phyloP scores from a whole-genome alignment of 2,329 filamentous ascomycete genomes.

The Pseudogymnoascus sp. region DNA sequence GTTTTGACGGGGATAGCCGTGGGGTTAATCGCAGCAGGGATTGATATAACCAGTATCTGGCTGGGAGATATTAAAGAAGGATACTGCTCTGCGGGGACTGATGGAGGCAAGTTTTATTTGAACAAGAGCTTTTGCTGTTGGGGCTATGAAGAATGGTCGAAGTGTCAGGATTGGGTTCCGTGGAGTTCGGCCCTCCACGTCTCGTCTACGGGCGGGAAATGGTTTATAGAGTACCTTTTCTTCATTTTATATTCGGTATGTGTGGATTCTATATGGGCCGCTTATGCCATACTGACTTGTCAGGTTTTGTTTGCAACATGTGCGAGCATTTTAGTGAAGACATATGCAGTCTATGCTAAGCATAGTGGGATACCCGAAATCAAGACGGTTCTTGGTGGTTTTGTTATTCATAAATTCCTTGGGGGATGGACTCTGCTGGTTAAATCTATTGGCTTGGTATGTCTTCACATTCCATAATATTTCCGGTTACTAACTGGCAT shows the following conservation, averaged over 20 bases:
- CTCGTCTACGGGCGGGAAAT: slow-evolving; percentile 58
- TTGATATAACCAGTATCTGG: slow-evolving; percentile 90
- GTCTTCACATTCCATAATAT: slow-evolving; percentile 20
- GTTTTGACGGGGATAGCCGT: slow-evolving; percentile 78
- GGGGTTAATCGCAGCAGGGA: slow-evolving; percentile 75
- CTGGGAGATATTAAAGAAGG: slow-evolving; percentile 86
- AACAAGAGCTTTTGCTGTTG: slow-evolving; percentile 90
- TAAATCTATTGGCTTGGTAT: slow-evolving; percentile 80
- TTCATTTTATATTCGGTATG: slow-evolving; percentile 77
- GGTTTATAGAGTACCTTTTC: slow-evolving; percentile 79
- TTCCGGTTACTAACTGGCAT: slow-evolving; percentile 23
- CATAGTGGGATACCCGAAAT: slow-evolving; percentile 97
- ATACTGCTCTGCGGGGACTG: slow-evolving; percentile 68
- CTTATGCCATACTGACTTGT: slow-evolving; percentile 11
- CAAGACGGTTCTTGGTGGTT: slow-evolving; percentile 90
- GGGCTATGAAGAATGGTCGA: slow-evolving; percentile 74
- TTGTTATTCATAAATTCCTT: slow-evolving; percentile 82
- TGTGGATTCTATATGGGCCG: slow-evolving; percentile 16
- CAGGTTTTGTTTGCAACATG: slow-evolving; percentile 69
- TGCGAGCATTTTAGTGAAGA: slow-evolving; percentile 71
- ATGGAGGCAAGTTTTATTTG: slow-evolving; percentile 82
- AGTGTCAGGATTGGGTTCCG: slow-evolving; percentile 79
- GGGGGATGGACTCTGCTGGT: slow-evolving; percentile 81
- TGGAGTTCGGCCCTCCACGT: slow-evolving; percentile 74
- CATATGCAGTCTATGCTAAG: slow-evolving; percentile 80